Evolutionary conservation across 1,139 yeast genomes (phyloP).

Genomic region (Candida sp.): DNA sequence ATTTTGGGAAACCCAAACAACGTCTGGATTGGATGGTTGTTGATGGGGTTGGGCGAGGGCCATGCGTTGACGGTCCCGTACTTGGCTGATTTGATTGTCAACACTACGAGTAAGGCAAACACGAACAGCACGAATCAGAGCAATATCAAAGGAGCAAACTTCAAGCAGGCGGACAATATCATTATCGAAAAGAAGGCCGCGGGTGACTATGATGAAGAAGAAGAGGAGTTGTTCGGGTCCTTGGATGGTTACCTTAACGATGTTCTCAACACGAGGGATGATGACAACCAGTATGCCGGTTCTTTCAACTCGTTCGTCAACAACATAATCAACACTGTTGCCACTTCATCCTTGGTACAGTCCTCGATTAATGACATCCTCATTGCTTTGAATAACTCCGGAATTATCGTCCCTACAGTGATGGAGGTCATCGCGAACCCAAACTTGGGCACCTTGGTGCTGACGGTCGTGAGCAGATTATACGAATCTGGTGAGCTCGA

Average conservation of each 20-base stretch:
- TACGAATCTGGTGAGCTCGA: conserved; percentile 40
- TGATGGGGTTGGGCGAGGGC: conserved; percentile 38
- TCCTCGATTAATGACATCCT: conserved; percentile 29
- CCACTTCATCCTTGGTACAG: conserved; percentile 28
- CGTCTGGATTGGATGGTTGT: conserved; percentile 31
- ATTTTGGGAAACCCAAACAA: conserved; percentile 23
- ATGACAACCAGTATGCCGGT: conserved; percentile 25
- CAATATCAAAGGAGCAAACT: conserved; percentile 8
- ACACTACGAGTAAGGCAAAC: conserved; percentile 24
- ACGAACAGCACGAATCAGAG: conserved; percentile 13
- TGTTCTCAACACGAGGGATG: conserved; percentile 23
- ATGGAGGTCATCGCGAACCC: conserved; percentile 29
- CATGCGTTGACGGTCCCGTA: conserved; percentile 28
- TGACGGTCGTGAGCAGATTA: conserved; percentile 27
- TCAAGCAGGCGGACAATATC: conserved; percentile 1
- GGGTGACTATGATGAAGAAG: not conserved
- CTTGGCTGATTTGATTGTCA: conserved; percentile 29
- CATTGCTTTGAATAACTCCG: conserved; percentile 36
- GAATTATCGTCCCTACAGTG: conserved; percentile 31
- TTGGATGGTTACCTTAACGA: conserved; percentile 31
- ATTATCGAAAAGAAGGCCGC: not conserved
- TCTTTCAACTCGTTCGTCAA: conserved; percentile 36
- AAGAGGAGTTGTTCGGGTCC: conserved; percentile 18
- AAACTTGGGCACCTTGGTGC: conserved; percentile 25
- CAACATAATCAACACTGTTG: conserved; percentile 33